A percentile compares a stretch with the other conserved stretches of the same genome.
Evolutionary conservation across 352 stramenopile genomes (phyloP).

Genomic region (Globisporangium spiculum): DNA sequence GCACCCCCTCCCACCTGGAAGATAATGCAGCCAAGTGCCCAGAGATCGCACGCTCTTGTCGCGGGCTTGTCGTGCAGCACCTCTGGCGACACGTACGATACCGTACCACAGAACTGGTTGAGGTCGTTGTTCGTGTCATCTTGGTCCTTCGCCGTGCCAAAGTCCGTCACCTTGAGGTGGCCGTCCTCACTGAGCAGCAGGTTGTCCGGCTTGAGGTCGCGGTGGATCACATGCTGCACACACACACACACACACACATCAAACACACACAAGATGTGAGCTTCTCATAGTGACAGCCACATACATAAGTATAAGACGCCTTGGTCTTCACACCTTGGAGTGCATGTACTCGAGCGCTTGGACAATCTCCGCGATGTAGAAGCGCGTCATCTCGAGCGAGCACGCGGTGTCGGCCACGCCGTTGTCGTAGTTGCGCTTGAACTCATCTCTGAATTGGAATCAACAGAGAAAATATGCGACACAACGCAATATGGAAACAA

Average conservation of each 20-base stretch:
- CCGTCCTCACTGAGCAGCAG: slow-evolving; percentile 76
- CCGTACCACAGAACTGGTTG: slow-evolving; percentile 87
- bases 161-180: slow-evolving; percentile 90
- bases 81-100: slow-evolving; percentile 91
- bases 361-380: slow-evolving; percentile 92
- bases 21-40: slow-evolving; percentile 89
- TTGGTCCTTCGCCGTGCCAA: slow-evolving; percentile 86
- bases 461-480: slow-evolving; percentile 11
- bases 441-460: slow-evolving; percentile 31
- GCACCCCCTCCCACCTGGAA: slow-evolving; percentile 46
- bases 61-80: slow-evolving; percentile 84
- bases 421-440: slow-evolving; percentile 51
- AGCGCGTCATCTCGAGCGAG: slow-evolving; percentile 78
- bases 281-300: background rate
- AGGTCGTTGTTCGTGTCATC: slow-evolving; percentile 52
- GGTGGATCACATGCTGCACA: slow-evolving; percentile 91
- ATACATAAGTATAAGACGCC: too few species aligned
- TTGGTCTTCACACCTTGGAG: slow-evolving; percentile 50
- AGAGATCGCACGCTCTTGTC: slow-evolving; percentile 82
- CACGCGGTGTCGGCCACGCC: slow-evolving; percentile 63
- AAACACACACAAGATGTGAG: background rate
- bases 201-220: slow-evolving; percentile 95
- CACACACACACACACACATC: slow-evolving; percentile 6
- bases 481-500: slow-evolving; percentile 6
- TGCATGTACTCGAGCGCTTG: slow-evolving; percentile 95